Percentiles rank a stretch among this genome's conserved stretches.
Evolutionary conservation across 208 protist species (phyloP).

Genomic region (Leishmania lainsoni): DNA sequence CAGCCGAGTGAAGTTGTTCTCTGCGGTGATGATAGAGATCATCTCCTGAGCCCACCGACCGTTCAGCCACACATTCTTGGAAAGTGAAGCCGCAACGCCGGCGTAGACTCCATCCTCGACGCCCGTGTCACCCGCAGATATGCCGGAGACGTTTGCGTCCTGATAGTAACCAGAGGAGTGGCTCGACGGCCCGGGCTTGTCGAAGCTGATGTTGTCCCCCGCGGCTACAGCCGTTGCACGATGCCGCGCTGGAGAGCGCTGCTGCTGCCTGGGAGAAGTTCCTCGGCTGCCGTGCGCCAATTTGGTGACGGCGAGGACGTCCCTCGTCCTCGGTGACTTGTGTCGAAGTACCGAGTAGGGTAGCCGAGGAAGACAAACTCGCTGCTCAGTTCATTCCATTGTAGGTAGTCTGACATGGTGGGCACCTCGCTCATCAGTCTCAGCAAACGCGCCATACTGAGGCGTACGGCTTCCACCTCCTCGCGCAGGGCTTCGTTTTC

Average conservation of each 20-base stretch:
- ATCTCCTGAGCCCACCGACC: conserved; percentile 69
- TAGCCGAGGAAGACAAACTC: conserved; percentile 79
- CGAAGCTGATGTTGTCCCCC: conserved; percentile 6
- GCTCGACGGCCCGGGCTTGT: neutral
- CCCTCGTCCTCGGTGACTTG: conserved; percentile 1
- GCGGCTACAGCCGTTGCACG: conserved; percentile 1
- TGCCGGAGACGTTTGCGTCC: conserved; percentile 23
- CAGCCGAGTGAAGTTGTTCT: conserved; percentile 72
- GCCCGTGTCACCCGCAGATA: conserved; percentile 46
- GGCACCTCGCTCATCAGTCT: conserved; percentile 77
- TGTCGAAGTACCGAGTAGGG: conserved; percentile 49
- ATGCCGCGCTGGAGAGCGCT: conserved; percentile 13
- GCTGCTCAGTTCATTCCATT: conserved; percentile 53
- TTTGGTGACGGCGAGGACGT: conserved; percentile 5
- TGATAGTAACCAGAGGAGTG: conserved; percentile 16
- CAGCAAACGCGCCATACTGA: conserved; percentile 80
- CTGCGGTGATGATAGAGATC: conserved; percentile 66
- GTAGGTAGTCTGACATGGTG: conserved; percentile 56
- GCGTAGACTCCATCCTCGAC: conserved; percentile 85
- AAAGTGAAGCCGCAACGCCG: conserved; percentile 46
- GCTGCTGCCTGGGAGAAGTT: conserved; percentile 17
- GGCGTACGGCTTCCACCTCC: conserved; percentile 56
- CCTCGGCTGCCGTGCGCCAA: conserved; percentile 3
- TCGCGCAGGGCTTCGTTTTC: conserved; percentile 51
- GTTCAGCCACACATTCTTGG: conserved; percentile 88